Percentiles rank a stretch among this genome's conserved stretches.
phyloP scores from a whole-genome alignment of 176 grass and related monocot species.

The Tillandsia fasciculata region DNA sequence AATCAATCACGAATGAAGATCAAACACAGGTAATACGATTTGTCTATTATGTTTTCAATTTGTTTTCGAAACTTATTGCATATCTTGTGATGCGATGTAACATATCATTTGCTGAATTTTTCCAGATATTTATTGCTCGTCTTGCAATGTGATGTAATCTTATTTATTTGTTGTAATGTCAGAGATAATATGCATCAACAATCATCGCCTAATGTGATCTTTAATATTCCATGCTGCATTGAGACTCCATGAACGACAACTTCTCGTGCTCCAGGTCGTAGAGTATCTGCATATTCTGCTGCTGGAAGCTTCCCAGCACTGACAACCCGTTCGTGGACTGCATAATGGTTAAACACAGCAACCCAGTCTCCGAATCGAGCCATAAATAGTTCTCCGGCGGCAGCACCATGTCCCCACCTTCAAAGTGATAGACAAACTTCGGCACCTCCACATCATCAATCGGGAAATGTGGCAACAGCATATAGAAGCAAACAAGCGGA shows the following conservation, averaged over 20 bases:
- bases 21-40: no score
- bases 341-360: conserved; percentile 39
- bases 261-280: conserved; percentile 25
- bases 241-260: conserved; percentile 14
- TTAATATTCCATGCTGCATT: conserved; percentile 5
- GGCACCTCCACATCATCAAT: conserved; percentile 26
- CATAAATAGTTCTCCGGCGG: conserved; percentile 43
- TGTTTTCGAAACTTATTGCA: no score
- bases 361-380: conserved; percentile 8
- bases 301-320: conserved; percentile 21
- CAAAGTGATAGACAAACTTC: conserved; percentile 55
- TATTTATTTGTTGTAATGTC: no score
- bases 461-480: neutral
- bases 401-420: conserved; percentile 43
- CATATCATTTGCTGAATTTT: no score
- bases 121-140: no score
- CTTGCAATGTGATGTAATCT: no score
- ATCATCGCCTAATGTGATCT: no score
- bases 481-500: conserved; percentile 38
- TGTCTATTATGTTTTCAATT: no score
- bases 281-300: conserved; percentile 18
- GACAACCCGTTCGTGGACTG: conserved; percentile 9
- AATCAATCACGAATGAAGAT: no score
- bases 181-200: no score
- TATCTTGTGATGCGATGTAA: no score